Percentiles rank a stretch among this genome's conserved stretches.
Conservation (phyloP, 371 early-diverging fungal species). For the Zychaea mexicana region DNA sequence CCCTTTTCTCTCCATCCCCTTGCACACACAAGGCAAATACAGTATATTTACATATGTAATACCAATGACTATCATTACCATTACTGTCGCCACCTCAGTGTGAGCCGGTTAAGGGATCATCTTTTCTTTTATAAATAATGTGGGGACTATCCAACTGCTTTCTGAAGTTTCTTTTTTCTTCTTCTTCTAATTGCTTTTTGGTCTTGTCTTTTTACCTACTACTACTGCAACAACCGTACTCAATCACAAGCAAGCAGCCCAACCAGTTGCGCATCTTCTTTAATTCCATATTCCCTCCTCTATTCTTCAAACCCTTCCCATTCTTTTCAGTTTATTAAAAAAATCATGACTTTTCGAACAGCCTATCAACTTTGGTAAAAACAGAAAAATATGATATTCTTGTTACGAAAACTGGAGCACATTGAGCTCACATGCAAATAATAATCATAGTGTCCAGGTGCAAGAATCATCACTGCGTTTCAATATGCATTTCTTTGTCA, state of each 20-base stretch:
- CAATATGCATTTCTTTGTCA: slow-evolving; percentile 21
- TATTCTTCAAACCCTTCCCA: neutral
- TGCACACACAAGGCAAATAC: neutral
- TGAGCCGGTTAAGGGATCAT: slow-evolving; percentile 3
- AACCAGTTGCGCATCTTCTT: too few species aligned
- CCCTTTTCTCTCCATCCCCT: neutral
- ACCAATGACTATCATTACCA: neutral
- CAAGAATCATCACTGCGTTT: slow-evolving; percentile 19
- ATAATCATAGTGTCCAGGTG: slow-evolving; percentile 18
- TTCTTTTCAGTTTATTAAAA: neutral
- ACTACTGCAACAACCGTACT: too few species aligned
- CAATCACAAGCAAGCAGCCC: too few species aligned
- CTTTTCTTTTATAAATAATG: neutral
- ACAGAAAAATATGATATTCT: neutral
- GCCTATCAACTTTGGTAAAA: slow-evolving; percentile 26
- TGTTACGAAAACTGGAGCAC: neutral
- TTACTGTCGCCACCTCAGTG: neutral
- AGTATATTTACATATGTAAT: neutral
- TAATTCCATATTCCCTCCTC: neutral
- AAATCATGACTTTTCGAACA: neutral
- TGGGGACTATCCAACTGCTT: neutral
- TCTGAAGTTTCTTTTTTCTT: neutral
- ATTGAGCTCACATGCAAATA: too few species aligned
- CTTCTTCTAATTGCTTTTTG: neutral
- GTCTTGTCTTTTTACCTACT: neutral